Base-by-base conservation (phyloP, 75 land plant genomes). In the Ceratopteris richardii region DNA sequence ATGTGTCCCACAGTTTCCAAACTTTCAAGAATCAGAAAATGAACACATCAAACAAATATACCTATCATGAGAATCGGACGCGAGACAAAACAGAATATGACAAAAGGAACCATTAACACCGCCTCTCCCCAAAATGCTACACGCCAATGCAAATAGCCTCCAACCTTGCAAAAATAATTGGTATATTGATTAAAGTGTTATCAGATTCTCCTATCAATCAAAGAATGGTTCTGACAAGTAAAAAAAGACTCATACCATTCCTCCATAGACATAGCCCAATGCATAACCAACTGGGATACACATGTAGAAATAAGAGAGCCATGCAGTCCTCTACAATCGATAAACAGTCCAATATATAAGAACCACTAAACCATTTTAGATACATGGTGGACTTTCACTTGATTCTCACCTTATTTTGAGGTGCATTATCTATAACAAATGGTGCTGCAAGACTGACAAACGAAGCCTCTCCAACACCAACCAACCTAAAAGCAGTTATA, bases 301-400 rank as follows among this genome's bases (percentile, higher is more conserved):
- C 99, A 90, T 90, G 82, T 90, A 95, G 71, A 95, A 95, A 27
- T 77, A 47, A 31, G 92, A 75, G 66, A 95, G 91, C 99, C 99
- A 95, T 3, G 82, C 85, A 47, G 87, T 84, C 78, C 80, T 90
- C 99, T 95, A 88, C 20, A 60, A 61, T 11, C 1, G 40, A 39
- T 43, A 18, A 17, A 13, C 20, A 17, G 18, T 48, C 4, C 51
- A 11, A 48, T 6, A 63, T 55, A n/a, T n/a, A n/a, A n/a, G n/a
- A n/a, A n/a, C n/a, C n/a, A n/a, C n/a, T n/a, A n/a, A n/a, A n/a
- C n/a, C n/a, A n/a, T 33, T 33, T 9, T 4, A 33, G 37, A 9
- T 33, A 4, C 37, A 33, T 33, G 9, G 9, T 33, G 7, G 37
- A 33, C 37, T 33, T 3, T 33, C 37, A 33, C n/a, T n/a, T n/a